Base-by-base conservation (phyloP, 1,284 basidiomycete species). In the Heterobasidion occidentale region DNA sequence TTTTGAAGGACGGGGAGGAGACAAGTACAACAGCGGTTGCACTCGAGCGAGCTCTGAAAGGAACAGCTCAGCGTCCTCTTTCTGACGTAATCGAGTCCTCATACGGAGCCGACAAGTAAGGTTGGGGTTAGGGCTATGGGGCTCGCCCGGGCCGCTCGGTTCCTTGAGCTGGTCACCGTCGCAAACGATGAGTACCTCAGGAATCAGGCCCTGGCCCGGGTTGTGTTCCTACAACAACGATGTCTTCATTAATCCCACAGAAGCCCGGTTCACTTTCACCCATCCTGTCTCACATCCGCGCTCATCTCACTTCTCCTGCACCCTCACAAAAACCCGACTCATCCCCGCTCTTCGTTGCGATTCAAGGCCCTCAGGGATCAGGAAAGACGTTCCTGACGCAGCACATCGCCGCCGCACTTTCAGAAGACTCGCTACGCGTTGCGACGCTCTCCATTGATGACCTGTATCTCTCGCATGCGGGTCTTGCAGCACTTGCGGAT, bases 361-460 rank as follows among this genome's bases (percentile, higher is more conserved):
- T 95, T 12, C 93, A 95, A 72, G 93, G 93, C 0, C 91, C 92
- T 0, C 93, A 95, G 70, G 89, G 89, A 15, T 86, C 85, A 59
- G 92, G 92, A 42, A 92, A 93, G 74, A 86, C 91, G 0, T 88
- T 78, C 67, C 74, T 89, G 44, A 81, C 87, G 3, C 74, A 76
- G 6, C 76, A 74, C 38, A 74, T 92, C 27, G 76, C 78, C 33
- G 63, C 75, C 15, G 63, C 69, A 34, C 76, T 92, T 27, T 68
- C 77, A n/a, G 19, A 47, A 20, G 67, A 73, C 12, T 63, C 74
- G 7, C 69, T 91, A 12, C 77, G 76, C 9, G 77, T 86, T 46
- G 85, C 78, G 0, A 77, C 88, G 5, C 73, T 94, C 19, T 93
- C 91, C 12, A 81, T 94, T 57, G 92, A 95, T 67, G 93, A 96